phyloP scores from a whole-genome alignment of 2,329 filamentous ascomycete genomes.

The Pyrenophora teres region DNA sequence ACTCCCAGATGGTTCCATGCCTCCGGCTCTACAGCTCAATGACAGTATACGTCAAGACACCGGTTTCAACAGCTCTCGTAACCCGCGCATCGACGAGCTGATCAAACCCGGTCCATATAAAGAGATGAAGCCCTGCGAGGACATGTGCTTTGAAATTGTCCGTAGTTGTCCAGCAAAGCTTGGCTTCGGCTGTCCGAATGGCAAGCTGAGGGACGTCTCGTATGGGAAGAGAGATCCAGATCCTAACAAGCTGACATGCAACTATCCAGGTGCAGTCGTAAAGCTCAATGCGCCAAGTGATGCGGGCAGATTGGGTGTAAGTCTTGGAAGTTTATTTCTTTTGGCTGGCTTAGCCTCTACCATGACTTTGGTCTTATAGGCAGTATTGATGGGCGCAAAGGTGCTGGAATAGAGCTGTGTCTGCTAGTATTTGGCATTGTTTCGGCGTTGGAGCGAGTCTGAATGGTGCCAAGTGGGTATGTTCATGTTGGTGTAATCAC shows the following conservation, averaged over 20 bases:
- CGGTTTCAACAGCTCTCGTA: constrained; percentile 65
- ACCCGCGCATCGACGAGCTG: constrained; percentile 69
- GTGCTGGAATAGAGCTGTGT: no score
- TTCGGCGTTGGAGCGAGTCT: neutral
- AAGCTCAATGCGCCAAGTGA: constrained; percentile 35
- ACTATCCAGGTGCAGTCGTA: constrained; percentile 49
- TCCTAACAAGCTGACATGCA: constrained; percentile 41
- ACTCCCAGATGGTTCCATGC: no score
- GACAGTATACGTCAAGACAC: constrained; percentile 34
- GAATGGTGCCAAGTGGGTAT: neutral
- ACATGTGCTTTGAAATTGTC: constrained; percentile 85
- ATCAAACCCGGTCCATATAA: constrained; percentile 89
- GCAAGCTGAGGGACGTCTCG: constrained; percentile 15
- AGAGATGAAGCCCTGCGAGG: constrained; percentile 85
- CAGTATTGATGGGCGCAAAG: no score
- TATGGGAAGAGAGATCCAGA: constrained; percentile 33
- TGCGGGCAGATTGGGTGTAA: neutral
- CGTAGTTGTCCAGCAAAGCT: constrained; percentile 80
- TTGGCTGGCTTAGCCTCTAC: neutral
- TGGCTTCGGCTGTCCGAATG: constrained; percentile 73
- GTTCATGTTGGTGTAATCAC: neutral
- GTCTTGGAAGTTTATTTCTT: neutral
- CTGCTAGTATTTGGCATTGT: neutral
- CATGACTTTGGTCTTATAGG: neutral
- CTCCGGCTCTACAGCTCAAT: constrained; percentile 26